These are phyloP conservation scores for Trichoderma sp. DNA, from an alignment of 2,329 filamentous ascomycete genomes.

Conservation along the genomic window DNA sequence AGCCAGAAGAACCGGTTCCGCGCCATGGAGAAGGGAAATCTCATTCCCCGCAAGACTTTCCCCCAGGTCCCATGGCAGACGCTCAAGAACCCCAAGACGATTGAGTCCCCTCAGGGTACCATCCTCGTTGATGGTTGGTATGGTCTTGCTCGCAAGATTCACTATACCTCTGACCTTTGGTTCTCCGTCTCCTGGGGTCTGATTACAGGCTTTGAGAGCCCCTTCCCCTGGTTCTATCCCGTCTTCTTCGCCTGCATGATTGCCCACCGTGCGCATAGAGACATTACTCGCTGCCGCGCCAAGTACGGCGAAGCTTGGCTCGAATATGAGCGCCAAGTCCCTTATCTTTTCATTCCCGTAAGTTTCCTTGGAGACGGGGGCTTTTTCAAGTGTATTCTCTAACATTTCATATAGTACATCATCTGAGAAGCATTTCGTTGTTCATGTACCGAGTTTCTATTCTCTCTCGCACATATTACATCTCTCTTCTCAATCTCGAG, in stretches of 20 bases:
- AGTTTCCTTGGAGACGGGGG: slow-evolving; percentile 29
- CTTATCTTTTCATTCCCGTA: slow-evolving; percentile 80
- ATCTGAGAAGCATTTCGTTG: slow-evolving; percentile 36
- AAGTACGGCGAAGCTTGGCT: slow-evolving; percentile 84
- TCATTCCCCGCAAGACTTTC: slow-evolving; percentile 74
- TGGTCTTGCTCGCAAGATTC: slow-evolving; percentile 66
- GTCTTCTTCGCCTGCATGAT: slow-evolving; percentile 84
- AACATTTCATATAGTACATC: slow-evolving; percentile 42
- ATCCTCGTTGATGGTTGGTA: slow-evolving; percentile 88
- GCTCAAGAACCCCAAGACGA: slow-evolving; percentile 76
- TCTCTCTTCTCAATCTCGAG: slow-evolving; percentile 4
- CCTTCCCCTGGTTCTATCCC: slow-evolving; percentile 90
- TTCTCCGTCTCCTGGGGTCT: slow-evolving; percentile 55
- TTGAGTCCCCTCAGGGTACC: slow-evolving; percentile 70
- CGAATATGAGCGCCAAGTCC: slow-evolving; percentile 76
- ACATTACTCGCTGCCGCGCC: slow-evolving; percentile 73
- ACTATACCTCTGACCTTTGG: slow-evolving; percentile 53
- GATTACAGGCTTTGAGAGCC: slow-evolving; percentile 60
- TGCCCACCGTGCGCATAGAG: slow-evolving; percentile 72
- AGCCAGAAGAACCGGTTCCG: slow-evolving; percentile 94
- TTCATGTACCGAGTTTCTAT: neutral
- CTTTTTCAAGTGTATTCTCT: slow-evolving; percentile 17
- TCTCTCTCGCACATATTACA: slow-evolving; percentile 27
- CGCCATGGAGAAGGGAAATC: slow-evolving; percentile 71
- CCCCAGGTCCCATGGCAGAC: slow-evolving; percentile 89